Base-by-base conservation (phyloP, 1,284 basidiomycete species). In the Rhodotorula mucilaginosa region DNA sequence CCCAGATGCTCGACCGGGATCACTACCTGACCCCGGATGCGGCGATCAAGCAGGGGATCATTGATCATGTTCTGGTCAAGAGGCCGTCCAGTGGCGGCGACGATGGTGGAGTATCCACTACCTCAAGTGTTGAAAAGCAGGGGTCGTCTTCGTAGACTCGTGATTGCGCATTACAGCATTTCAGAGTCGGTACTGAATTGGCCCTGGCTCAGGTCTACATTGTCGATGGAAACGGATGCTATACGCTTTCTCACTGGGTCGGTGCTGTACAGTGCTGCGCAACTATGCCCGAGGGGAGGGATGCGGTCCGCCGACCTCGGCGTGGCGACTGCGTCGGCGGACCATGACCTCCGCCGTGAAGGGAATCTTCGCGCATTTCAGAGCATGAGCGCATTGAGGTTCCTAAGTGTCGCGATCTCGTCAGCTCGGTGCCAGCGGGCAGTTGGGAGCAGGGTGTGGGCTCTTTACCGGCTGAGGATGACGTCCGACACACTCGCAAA, bases 21-120 rank as follows among this genome's bases (percentile, higher is more conserved):
- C 94, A 94, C 82, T 97, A 93, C 82, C 90, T 97, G 89, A 94
- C 91, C 64, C 90, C 93, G 7, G 86, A 89, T 79, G 90, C 93
- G 83, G 92, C 93, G 21, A 84, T 92, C 76, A 86, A 88, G 58
- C 96, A 96, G 81, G 93, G 93, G 44, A 90, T 97, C 71, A 90
- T 96, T 57, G 93, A 97, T 82, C 89, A 88, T 63, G 91, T 96
- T 74, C 85, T 96, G 64, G 88, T 91, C 82, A 79, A 79, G 58
- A 76, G 83, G 29, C 72, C 67, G 23, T 26, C n/a, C 31, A 51
- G 18, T 12, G 57, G 29, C 39, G 13, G 51, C 19, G 61, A 34
- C 15, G 48, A 57, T 6, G 34, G 34, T 34, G 34, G 34, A 7
- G 34, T 34, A 6, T 34, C 34, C 34, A 34, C 34, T 34, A 34